Percentiles rank a stretch among this genome's conserved stretches.
phyloP scores from a whole-genome alignment of 2,329 filamentous ascomycete species.

The Phaeosphaeriaceae sp. region DNA sequence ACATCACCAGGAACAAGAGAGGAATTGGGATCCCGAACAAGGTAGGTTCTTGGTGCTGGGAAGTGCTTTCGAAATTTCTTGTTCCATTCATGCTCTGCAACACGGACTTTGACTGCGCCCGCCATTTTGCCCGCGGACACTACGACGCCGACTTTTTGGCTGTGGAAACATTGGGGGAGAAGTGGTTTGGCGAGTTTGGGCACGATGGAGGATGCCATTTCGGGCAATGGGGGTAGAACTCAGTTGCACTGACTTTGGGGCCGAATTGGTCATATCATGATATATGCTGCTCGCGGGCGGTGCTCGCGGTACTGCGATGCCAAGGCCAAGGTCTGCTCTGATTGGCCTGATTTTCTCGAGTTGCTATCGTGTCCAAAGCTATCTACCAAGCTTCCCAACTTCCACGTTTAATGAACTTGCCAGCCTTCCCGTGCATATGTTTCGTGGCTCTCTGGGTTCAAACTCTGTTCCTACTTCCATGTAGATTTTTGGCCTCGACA shows the following conservation, averaged over 20 bases:
- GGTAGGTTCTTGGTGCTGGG: slow-evolving; percentile 66
- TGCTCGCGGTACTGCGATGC: slow-evolving; percentile 15
- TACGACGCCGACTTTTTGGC: slow-evolving; percentile 65
- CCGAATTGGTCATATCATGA: slow-evolving; percentile 23
- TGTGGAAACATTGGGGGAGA: slow-evolving; percentile 35
- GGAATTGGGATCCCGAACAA: slow-evolving; percentile 79
- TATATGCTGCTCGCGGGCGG: too few species aligned
- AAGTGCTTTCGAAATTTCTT: slow-evolving; percentile 75
- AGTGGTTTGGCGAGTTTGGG: slow-evolving; percentile 26
- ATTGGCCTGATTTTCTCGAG: slow-evolving; percentile 32
- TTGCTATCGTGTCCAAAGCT: slow-evolving; percentile 38
- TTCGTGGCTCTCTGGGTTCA: slow-evolving; percentile 7
- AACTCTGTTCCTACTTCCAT: slow-evolving; percentile 11
- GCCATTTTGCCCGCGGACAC: slow-evolving; percentile 79
- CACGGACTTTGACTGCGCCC: slow-evolving; percentile 78
- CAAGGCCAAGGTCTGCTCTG: slow-evolving; percentile 28
- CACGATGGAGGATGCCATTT: slow-evolving; percentile 31
- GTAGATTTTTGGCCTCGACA: slow-evolving; percentile 17
- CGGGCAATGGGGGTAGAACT: slow-evolving; percentile 6
- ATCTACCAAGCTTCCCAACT: slow-evolving; percentile 13
- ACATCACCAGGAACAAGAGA: slow-evolving; percentile 78
- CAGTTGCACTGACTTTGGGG: slow-evolving; percentile 7
- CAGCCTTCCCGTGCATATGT: slow-evolving; percentile 3
- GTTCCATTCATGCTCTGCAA: slow-evolving; percentile 76
- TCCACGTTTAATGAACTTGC: slow-evolving; percentile 11